Base-by-base conservation (phyloP, 805 yeast genomes). In the Groenewaldozyma tartarivorans region DNA sequence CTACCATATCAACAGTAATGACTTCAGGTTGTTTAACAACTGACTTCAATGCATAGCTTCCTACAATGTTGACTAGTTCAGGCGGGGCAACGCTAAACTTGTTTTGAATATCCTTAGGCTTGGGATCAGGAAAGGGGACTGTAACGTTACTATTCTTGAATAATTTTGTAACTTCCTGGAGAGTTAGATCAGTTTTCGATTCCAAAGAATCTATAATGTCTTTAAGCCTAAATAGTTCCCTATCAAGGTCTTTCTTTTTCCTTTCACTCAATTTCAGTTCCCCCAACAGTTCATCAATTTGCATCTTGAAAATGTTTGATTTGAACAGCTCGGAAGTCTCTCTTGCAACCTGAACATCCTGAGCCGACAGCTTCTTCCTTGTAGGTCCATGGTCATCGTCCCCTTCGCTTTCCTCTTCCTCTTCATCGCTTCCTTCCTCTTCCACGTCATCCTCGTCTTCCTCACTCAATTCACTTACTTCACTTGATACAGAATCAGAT, bases 261-360 rank as follows among this genome's bases (percentile, higher is more conserved):
- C 74, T 61, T 16, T 84, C 90, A 52, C 82, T 82, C 32, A 88
- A 60, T 51, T 76, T 74, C 32, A 90, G 74, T 60, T 90, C 97
- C 50, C 76, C 74, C 51, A 92, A 66, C 32, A 92, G 67, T 57
- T 88, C 97, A 62, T 88, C 97, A 46, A 92, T 87, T 64, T 92
- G 95, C 43, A 92, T 63, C 60, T 92, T 92, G 77, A 92, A 90
- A 41, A 92, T 87, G 61, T 88, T 92, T 5, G 96, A 86, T 56
- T 88, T 86, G 75, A 88, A 92, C 35, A 90, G 65, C 59, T 88
- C 96, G 1, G 94, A 92, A 1, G 96, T 84, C 59, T 88, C 96
- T 52, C 95, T 73, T 0, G 96, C 95, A 2, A 82, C 72, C 53
- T 90, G 95, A 35, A 90, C 77, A 44, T 92, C 96, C 51, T 85